Base-by-base conservation (phyloP, 495 filamentous ascomycete genomes). In the Ramalina intermedia region DNA sequence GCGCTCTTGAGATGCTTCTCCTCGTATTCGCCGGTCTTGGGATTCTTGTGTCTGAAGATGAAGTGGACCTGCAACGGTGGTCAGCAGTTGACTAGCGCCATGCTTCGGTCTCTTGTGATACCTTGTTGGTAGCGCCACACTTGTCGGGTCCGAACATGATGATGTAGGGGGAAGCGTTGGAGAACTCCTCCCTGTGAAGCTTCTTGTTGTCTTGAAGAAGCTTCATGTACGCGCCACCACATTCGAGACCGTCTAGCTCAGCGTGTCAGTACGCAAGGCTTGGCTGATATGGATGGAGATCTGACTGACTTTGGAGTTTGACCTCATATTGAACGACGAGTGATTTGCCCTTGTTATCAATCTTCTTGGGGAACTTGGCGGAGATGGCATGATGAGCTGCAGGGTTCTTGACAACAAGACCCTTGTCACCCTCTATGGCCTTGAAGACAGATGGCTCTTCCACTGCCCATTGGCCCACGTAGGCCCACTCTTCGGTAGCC, bases 31-130 rank as follows among this genome's bases (percentile, higher is more conserved):
- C 91, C 89, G 43, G 87, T 96, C 84, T 95, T 96, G 61, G 93
- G 93, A 79, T 96, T 99, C 84, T 96, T 99, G 85, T 96, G 93
- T 65, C 91, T 90, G 83, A 99, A 93, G 69, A 99, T 99, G 71
- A 99, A 94, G 76, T 99, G 93, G 49, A 99, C 86, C 78, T 81
- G 47, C n/a, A 33, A 40, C 11, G 41, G 24, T 13, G n/a, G 37
- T 58, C 29, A 44, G 38, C 2, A 37, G 16, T 14, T 21, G 17
- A 3, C 12, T 21, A 37, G 21, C 24, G 29, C 13, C 18, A 29
- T 6, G 21, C 38, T 37, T 33, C 23, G 37, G 27, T 8, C 17
- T 17, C 14, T 2, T 4, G 27, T n/a, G 61, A 48, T 69, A 79
- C 79, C 82, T 96, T 96, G 80, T 99, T 99, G 65, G 87, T 96